Evolutionary conservation across 192 early-diverging fungal species (phyloP).

Genomic region (Coemansia sp.): DNA sequence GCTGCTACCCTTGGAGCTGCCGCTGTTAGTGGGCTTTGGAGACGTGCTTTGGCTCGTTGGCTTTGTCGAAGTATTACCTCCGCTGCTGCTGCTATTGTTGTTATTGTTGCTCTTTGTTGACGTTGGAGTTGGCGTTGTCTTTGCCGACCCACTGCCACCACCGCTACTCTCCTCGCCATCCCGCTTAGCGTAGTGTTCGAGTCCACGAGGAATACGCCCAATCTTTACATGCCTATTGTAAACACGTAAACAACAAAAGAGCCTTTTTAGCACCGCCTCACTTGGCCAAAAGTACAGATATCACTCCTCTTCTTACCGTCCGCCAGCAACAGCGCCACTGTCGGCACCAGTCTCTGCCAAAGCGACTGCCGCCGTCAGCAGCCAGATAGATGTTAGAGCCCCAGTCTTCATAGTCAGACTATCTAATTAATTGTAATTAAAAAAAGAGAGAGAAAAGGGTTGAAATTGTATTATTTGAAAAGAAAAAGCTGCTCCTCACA

Average conservation of each 20-base stretch:
- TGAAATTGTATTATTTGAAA: background rate
- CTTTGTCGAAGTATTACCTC: background rate
- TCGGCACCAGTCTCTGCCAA: background rate
- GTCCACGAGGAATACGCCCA: slow-evolving; percentile 4
- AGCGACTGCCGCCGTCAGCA: background rate
- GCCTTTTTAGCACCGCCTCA: background rate
- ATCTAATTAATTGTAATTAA: background rate
- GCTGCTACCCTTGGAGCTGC: slow-evolving; percentile 19
- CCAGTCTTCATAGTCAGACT: background rate
- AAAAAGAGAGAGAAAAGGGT: background rate
- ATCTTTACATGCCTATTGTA: slow-evolving; percentile 6
- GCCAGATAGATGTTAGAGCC: background rate
- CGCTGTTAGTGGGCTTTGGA: slow-evolving; percentile 18
- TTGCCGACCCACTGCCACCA: background rate
- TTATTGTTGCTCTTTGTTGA: background rate
- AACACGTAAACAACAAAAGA: background rate
- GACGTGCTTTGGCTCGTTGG: slow-evolving; percentile 11
- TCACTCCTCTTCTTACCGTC: background rate
- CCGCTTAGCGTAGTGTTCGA: background rate
- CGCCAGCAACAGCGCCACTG: background rate
- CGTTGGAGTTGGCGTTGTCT: background rate
- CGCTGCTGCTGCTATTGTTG: background rate
- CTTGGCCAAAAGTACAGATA: background rate
- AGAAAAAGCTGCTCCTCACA: slow-evolving; percentile 2
- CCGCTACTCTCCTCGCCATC: background rate